phyloP scores from a whole-genome alignment of 73 alveolate genomes.

The Paramecium sonneborni region DNA sequence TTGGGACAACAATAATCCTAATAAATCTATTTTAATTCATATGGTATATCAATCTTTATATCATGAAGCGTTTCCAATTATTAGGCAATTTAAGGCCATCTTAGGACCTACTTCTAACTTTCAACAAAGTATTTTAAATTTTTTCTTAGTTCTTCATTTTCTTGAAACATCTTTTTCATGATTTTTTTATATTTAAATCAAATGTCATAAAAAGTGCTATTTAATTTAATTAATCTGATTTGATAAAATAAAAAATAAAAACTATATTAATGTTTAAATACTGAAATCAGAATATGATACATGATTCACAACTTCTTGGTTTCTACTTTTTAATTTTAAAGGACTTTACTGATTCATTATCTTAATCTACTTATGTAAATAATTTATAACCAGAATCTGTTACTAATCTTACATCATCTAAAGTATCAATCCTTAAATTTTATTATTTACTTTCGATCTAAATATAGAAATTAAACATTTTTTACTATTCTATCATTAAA shows the following conservation, averaged over 20 bases:
- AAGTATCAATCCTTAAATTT: not conserved
- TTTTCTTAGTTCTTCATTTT: slow-evolving; percentile 2
- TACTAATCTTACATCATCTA: not conserved
- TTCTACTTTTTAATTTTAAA: not conserved
- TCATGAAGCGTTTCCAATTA: not conserved
- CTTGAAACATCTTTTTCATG: slow-evolving; percentile 38
- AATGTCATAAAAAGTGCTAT: not conserved
- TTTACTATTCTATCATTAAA: not conserved
- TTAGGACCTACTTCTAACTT: not conserved
- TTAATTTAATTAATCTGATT: not conserved
- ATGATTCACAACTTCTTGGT: not conserved
- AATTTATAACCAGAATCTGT: slow-evolving; percentile 15
- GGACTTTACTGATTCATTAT: not conserved
- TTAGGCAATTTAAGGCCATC: slow-evolving; percentile 7
- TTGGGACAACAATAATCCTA: slow-evolving; percentile 28
- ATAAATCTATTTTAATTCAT: not conserved
- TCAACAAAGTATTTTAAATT: slow-evolving; percentile 1
- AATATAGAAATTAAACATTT: not conserved
- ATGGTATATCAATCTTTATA: slow-evolving; percentile 1
- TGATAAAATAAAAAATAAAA: too few relatives aligned
- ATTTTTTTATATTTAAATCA: not conserved
- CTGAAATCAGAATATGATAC: not conserved
- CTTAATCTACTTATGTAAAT: not conserved
- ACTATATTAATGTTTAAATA: not conserved
- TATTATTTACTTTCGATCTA: not conserved